Evolutionary conservation across 768 basidiomycete species (phyloP), one percentile per base, ranked within the genome.

Genomic region (Paxillus involutus): DNA sequence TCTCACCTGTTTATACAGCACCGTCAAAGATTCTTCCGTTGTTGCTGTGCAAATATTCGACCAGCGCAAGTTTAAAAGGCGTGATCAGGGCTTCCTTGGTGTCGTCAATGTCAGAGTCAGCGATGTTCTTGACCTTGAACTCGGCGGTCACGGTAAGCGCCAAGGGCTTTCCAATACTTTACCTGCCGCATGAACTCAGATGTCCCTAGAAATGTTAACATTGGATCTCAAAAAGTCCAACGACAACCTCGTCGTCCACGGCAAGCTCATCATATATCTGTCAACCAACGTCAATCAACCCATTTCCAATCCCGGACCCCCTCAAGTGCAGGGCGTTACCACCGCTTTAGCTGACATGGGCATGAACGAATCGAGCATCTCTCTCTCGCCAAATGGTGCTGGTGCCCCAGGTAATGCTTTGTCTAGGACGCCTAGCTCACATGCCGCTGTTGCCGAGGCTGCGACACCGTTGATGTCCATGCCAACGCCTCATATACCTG

Each of bases 21-120:
- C 83, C 48, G 96, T 97, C 68, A 96, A 94, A 71, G 97, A 99
- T 62, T 93, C 91, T n/a, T 98, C 95, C 16, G 91, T 98, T 45
- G 84, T 99, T 54, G 93, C 94, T 5, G 95, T 98, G 1, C 97
- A 99, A 74, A 97, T 98, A 63, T 98, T 98, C 62, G 97, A 99
- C 74, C 96, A 98, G 73, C 87, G 94, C 71, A 99, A 99, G 75
- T 98, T 98, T 78, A 99, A 99, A 80, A 82, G 91, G 73, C 86
- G 89, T 64, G 97, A 99, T 70, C 97, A 98, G 69, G 97, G 97
- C 2, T 99, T 99, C 73, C 77, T 99, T 50, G 97, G 97, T 35
- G 96, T 98, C 13, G 95, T 98, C 62, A 99, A 99, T 69, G 82
- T 98, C 59, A 83, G 88, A 61, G 92, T 98, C 56, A 83, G 86